Percentiles rank a stretch among this genome's conserved stretches.
phyloP scores from a whole-genome alignment of 306 rosid genomes.

The Inga oerstediana region DNA sequence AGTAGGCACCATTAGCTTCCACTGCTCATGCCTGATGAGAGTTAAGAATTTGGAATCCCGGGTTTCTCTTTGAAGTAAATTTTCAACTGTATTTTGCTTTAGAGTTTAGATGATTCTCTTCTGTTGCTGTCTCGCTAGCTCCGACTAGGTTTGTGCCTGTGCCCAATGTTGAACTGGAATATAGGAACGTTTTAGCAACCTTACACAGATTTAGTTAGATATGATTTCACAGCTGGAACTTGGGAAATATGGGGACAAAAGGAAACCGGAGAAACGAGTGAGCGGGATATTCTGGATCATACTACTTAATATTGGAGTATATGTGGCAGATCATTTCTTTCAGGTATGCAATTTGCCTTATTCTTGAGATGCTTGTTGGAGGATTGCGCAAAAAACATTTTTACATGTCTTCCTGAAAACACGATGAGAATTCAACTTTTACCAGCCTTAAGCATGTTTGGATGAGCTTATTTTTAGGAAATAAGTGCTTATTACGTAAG shows the following conservation, averaged over 20 bases:
- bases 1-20: background rate
- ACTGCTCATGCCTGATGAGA: background rate
- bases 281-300: slow-evolving; percentile 92
- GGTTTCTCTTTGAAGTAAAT: background rate
- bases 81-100: background rate
- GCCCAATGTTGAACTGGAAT: background rate
- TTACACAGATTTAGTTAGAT: slow-evolving; percentile 51
- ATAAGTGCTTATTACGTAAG: no score
- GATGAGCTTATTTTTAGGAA: no score
- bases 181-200: slow-evolving; percentile 5
- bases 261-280: slow-evolving; percentile 64
- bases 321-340: slow-evolving; percentile 76
- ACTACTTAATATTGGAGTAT: slow-evolving; percentile 78
- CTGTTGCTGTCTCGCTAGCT: background rate
- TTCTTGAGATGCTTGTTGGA: background rate
- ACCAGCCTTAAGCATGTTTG: background rate
- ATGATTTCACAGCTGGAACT: slow-evolving; percentile 74
- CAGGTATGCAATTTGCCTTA: slow-evolving; percentile 47
- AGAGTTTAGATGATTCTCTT: background rate
- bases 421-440: background rate
- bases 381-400: background rate
- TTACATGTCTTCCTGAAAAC: background rate
- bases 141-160: background rate
- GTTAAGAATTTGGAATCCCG: background rate
- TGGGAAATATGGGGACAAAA: slow-evolving; percentile 51